Base-by-base conservation (phyloP, 139 green algal genomes). In the Chlamydomonas sp. region DNA sequence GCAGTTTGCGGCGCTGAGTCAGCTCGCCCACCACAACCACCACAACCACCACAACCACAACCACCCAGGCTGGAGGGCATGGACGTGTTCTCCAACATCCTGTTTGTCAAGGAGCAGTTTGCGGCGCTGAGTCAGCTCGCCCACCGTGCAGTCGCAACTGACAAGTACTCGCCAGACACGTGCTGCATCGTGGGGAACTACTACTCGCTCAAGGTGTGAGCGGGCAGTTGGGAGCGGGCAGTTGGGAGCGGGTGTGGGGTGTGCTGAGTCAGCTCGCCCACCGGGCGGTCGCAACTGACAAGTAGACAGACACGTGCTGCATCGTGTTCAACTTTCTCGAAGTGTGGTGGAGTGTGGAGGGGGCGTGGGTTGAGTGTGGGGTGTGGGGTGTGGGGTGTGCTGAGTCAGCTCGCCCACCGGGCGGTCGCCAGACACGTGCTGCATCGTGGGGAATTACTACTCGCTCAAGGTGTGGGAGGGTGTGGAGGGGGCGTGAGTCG, bases 171-270 rank as follows among this genome's bases (percentile, higher is more conserved):
- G 1, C 89, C 93, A 0, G 92, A 98, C 71, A 92, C 90, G 20
- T 97, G 90, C 81, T 97, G 89, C 78, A 86, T 97, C 57, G 83
- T 96, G 26, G 94, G 94, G 50, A 99, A 99, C 86, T 99, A 99
- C 83, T 97, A 96, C 87, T 93, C 86, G 49, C 78, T 97, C 0
- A 90, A 90, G 75, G 86, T 81, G 39, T 4, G 43, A 36, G 54
- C 22, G 54, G 54, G 13, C 6, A 6, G 43, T 13, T 13, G 43
- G 43, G 43, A 20, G 43, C 16, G 43, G 43, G 43, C 16, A 20
- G 43, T 13, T 13, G 43, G 2, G 33, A 90, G 72, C 89, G 96
- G 76, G 67, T 82, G 35, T 81, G 79, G 59, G 84, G 85, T 1
- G 77, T 75, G 26, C 81, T 99, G 47, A 86, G 74, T n/a, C 73